Base-by-base conservation (phyloP, 2,329 filamentous ascomycete species). In the Herpotrichia juniperi region DNA sequence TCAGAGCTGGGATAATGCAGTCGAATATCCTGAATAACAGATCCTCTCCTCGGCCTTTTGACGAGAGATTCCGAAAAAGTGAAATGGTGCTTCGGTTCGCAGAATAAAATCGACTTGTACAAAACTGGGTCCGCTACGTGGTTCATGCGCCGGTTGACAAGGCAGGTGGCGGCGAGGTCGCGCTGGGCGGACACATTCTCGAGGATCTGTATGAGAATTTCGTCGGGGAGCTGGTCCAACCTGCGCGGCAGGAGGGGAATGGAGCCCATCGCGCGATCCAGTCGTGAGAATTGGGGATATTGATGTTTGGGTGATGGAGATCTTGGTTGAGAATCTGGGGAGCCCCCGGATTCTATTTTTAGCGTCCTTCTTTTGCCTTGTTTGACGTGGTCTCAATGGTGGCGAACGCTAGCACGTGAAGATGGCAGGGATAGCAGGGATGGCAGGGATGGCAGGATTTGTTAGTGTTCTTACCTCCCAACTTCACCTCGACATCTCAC, bases 21-120 rank as follows among this genome's bases (percentile, higher is more conserved):
- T 43, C 64, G 66, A 49, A 70, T 56, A 53, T 70, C 67, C 51
- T 64, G 56, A 42, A 70, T 70, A 16, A 66, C 59, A 8, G 67
- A 70, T n/a, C 67, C 67, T 12, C 67, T 64, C 22, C 67, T 62
- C 6, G 67, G 66, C 14, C 67, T 59, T 12, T 66, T 65, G 9
- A 65, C 56, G 8, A 70, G 51, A 4, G 67, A 70, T 39, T 70
- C 67, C 53, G 65, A 69, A 61, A 70, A 70, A 8, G 63, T 68
- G 19, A 70, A 65, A 47, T 70, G 67, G 1, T 69, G 47, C 25
- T 70, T 66, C 22, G 67, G 67, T 4, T 61, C 66, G 10, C 68
- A 58, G 58, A 70, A 70, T 5, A 67, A 49, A 14, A 70, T 65
- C 42, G 64, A 67, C 32, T 69, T 68, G 56, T 70, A 70, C 4